Conservation (phyloP, 805 yeast species). For the Barnettozyma wickerhamii region DNA sequence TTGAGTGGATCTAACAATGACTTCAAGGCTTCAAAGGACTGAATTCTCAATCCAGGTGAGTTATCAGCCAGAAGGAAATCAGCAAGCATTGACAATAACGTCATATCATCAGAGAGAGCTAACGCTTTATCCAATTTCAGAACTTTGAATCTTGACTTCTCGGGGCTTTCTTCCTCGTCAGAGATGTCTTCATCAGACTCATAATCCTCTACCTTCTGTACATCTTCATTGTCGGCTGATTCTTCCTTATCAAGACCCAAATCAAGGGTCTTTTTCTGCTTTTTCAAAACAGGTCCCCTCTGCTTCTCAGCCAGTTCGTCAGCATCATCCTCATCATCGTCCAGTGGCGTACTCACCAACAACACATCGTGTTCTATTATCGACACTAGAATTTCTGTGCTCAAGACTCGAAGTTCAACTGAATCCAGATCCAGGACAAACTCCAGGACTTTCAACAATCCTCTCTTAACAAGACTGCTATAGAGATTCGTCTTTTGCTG, state of each 20-base stretch:
- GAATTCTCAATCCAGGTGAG: slow-evolving; percentile 71
- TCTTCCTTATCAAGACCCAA: no score
- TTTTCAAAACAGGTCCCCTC: no score
- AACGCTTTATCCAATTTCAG: slow-evolving; percentile 7
- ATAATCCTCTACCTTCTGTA: no score
- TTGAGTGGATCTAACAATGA: slow-evolving; percentile 53
- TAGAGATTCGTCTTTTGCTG: slow-evolving; percentile 63
- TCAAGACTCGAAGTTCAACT: slow-evolving; percentile 53
- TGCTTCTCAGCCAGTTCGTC: no score
- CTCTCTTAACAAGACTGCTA: slow-evolving; percentile 56
- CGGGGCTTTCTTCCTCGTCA: slow-evolving; percentile 1
- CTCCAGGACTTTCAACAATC: slow-evolving; percentile 63
- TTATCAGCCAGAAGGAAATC: slow-evolving; percentile 58
- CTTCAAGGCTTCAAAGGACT: slow-evolving; percentile 79
- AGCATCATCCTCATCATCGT: slow-evolving; percentile 5
- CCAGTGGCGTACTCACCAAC: slow-evolving; percentile 35
- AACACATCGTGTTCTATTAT: slow-evolving; percentile 82
- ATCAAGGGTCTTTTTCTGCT: no score
- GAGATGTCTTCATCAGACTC: not conserved
- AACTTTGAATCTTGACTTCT: slow-evolving; percentile 1
- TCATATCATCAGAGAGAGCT: slow-evolving; percentile 49
- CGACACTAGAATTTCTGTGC: slow-evolving; percentile 75
- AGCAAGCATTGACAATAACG: slow-evolving; percentile 50
- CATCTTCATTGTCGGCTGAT: no score
- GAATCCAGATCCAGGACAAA: slow-evolving; percentile 61